These are phyloP conservation scores for Claviceps monticola DNA, from an alignment of 2,329 filamentous ascomycete species.

Conservation along the genomic window DNA sequence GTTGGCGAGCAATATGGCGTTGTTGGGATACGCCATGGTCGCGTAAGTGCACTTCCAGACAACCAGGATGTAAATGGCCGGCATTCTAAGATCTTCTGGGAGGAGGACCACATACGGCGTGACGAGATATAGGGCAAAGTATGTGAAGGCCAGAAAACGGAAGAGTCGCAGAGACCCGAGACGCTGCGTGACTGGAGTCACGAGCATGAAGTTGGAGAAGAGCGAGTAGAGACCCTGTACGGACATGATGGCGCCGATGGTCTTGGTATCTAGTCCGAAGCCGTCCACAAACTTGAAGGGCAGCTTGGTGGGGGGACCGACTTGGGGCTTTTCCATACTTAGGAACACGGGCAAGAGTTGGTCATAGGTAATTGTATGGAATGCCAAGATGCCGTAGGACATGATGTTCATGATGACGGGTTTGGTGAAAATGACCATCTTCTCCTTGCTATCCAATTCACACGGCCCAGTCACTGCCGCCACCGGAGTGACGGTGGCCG, in stretches of 20 bases:
- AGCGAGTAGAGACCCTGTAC: conserved; percentile 84
- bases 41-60: conserved; percentile 90
- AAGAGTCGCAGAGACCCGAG: conserved; percentile 74
- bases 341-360: conserved; percentile 87
- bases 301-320: conserved; percentile 37
- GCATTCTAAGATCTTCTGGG: conserved; percentile 55
- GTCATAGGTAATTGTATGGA: conserved; percentile 95
- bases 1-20: conserved; percentile 79
- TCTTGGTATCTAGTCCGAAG: conserved; percentile 68
- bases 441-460: conserved; percentile 14
- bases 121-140: conserved; percentile 75
- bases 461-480: neutral
- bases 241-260: conserved; percentile 77
- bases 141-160: conserved; percentile 64
- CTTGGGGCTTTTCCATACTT: conserved; percentile 46
- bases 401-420: conserved; percentile 80
- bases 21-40: conserved; percentile 81
- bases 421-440: conserved; percentile 54
- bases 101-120: conserved; percentile 84
- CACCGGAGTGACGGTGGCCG: neutral
- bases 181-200: conserved; percentile 60
- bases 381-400: conserved; percentile 83
- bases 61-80: conserved; percentile 63
- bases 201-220: conserved; percentile 70
- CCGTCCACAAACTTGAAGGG: conserved; percentile 86